Evolutionary conservation across 108 stramenopile species (phyloP).

Genomic region (Nitzschia sp.): DNA sequence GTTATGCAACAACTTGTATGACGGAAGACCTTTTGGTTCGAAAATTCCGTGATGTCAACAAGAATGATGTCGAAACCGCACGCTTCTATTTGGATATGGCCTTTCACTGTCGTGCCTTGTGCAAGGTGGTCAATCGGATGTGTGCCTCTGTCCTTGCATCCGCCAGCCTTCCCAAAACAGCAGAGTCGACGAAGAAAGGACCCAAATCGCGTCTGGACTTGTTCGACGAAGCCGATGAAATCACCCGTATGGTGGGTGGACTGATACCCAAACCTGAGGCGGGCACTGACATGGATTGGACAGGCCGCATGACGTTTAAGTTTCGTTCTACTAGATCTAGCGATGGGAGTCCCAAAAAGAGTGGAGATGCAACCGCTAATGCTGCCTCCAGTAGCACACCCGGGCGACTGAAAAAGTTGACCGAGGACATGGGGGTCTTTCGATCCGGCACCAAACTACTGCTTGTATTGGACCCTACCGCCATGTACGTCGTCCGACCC

Average conservation of each 20-base stretch:
- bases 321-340: conserved; percentile 29
- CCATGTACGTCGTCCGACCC: conserved; percentile 57
- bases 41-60: conserved; percentile 23
- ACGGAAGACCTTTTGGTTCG: conserved; percentile 47
- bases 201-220: not conserved
- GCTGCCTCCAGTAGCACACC: not conserved
- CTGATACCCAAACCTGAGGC: conserved; percentile 36
- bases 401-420: not conserved
- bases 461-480: conserved; percentile 70
- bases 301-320: conserved; percentile 67
- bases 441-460: conserved; percentile 14
- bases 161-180: not conserved
- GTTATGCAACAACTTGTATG: conserved; percentile 5
- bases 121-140: conserved; percentile 39
- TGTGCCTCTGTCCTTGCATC: not conserved
- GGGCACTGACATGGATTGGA: conserved; percentile 67
- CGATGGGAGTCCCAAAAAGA: not conserved
- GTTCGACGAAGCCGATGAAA: conserved; percentile 57
- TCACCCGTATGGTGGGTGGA: conserved; percentile 56
- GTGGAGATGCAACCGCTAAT: not conserved
- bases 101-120: conserved; percentile 62
- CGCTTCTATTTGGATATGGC: conserved; percentile 53
- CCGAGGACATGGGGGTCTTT: conserved; percentile 16
- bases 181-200: not conserved
- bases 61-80: conserved; percentile 53